Evolutionary conservation across 208 protist species (phyloP), one percentile per base, ranked within the genome.

Genomic region (Leishmania tarentolae): DNA sequence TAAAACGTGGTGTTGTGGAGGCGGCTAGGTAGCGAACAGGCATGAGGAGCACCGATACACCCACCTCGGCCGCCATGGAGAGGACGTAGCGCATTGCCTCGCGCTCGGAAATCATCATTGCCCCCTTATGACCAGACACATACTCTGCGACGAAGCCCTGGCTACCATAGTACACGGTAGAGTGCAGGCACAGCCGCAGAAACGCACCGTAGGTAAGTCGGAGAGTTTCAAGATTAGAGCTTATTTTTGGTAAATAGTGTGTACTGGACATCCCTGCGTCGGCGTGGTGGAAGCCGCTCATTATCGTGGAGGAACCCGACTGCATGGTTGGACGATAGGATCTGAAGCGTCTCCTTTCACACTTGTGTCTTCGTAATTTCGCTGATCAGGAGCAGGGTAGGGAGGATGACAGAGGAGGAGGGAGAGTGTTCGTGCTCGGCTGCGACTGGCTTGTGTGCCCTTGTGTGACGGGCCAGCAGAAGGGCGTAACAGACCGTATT

Each of bases 21-120:
- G 90, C 94, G 46, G 92, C 92, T 35, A 97, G 83, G 79, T 94
- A 97, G 61, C 87, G 87, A 21, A 87, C 83, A 0, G 94, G 94
- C 59, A 83, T 85, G 44, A 92, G 85, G 28, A 95, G 69, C 69
- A 92, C 53, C 11, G 94, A 96, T 19, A 93, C 79, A 28, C 86
- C 90, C 47, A 94, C 86, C 70, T 97, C 92, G 21, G 86, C 57
- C 9, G 76, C 84, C 73, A 89, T 87, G 17, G 88, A 93, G 2
- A 82, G 82, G 56, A 92, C 81, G 63, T 94, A 95, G 61, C 85
- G 83, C 78, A 92, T 78, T 21, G 81, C 84, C 52, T 90, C 87
- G 15, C 79, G 82, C 63, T 90, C 78, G 17, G 57, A 72, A 42
- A 47, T 21, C 24, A 83, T 75, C 46, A 85, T 65, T 0, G 83